phyloP scores from a whole-genome alignment of 2,329 filamentous ascomycete genomes.

The Keithomyces neogunnii region DNA sequence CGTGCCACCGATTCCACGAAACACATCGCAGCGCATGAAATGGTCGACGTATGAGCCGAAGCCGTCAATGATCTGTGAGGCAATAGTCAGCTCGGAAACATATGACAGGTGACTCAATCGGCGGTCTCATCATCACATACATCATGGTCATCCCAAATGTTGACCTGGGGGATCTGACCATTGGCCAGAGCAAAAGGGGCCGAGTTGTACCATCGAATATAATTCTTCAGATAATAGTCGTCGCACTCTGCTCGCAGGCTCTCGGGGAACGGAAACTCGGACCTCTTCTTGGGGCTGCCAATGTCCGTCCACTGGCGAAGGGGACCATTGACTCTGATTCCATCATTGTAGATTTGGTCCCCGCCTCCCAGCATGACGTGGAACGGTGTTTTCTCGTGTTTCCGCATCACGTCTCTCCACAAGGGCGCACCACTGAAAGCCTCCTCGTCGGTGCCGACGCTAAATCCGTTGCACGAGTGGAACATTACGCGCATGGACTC shows the following conservation, averaged over 20 bases:
- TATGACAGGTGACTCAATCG: not conserved
- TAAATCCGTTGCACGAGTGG: conserved; percentile 96
- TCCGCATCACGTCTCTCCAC: conserved; percentile 88
- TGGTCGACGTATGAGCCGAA: conserved; percentile 90
- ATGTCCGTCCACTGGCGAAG: conserved; percentile 76
- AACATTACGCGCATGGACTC: conserved; percentile 99
- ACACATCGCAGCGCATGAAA: conserved; percentile 89
- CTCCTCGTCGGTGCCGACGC: conserved; percentile 74
- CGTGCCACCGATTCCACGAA: conserved; percentile 81
- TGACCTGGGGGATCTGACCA: conserved; percentile 89
- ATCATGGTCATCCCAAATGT: conserved; percentile 97
- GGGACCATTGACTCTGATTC: conserved; percentile 77
- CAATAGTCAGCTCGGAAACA: conserved; percentile 16
- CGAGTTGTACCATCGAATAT: conserved; percentile 73
- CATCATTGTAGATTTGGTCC: conserved; percentile 95
- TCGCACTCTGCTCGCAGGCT: conserved; percentile 78
- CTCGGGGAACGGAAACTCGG: conserved; percentile 67
- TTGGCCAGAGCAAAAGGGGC: conserved; percentile 81
- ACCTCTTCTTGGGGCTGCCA: conserved; percentile 73
- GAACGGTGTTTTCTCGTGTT: conserved; percentile 71
- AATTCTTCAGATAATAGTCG: conserved; percentile 84
- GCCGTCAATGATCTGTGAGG: conserved; percentile 69
- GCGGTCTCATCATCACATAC: conserved; percentile 32
- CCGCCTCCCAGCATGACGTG: conserved; percentile 95
- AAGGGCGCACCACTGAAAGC: conserved; percentile 85